These are phyloP conservation scores for Camellia japonica DNA, from an alignment of 148 eudicot species.

Conservation along the genomic window DNA sequence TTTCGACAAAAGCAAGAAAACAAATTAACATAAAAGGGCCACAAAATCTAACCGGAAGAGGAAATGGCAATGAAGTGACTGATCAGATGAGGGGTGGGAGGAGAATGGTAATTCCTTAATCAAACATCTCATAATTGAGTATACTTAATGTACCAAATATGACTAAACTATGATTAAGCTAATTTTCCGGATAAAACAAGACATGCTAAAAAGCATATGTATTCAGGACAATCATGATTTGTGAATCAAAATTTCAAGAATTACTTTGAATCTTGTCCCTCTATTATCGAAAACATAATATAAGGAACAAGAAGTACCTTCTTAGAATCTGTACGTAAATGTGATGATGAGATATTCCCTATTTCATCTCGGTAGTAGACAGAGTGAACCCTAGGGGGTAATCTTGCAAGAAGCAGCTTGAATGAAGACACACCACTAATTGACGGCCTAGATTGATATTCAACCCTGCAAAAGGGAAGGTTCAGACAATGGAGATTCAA, in stretches of 20 bases:
- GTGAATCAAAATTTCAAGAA: not conserved
- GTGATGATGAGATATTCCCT: constrained; percentile 93
- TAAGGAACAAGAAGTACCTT: constrained; percentile 47
- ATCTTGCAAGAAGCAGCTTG: constrained; percentile 76
- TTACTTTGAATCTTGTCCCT: not conserved
- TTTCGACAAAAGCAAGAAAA: constrained; percentile 1
- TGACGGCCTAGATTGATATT: constrained; percentile 75
- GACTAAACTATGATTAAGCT: not conserved
- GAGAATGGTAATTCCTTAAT: not conserved
- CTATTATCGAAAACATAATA: constrained; percentile 6
- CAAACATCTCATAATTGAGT: not conserved
- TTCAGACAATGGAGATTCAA: constrained; percentile 1
- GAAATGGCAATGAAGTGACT: constrained; percentile 2
- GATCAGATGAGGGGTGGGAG: not conserved
- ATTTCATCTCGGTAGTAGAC: constrained; percentile 95
- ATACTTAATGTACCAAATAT: not conserved
- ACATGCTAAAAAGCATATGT: not conserved
- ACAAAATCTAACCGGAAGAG: not conserved
- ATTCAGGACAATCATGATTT: not conserved
- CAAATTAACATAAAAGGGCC: not conserved
- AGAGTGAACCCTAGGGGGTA: constrained; percentile 94
- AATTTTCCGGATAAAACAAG: constrained; percentile 4
- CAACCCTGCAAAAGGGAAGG: constrained; percentile 63
- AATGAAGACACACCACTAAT: constrained; percentile 73
- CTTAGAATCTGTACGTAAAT: constrained; percentile 63